Evolutionary conservation across 495 filamentous ascomycete species (phyloP).

Genomic region (Aspergillus coremiiformis): DNA sequence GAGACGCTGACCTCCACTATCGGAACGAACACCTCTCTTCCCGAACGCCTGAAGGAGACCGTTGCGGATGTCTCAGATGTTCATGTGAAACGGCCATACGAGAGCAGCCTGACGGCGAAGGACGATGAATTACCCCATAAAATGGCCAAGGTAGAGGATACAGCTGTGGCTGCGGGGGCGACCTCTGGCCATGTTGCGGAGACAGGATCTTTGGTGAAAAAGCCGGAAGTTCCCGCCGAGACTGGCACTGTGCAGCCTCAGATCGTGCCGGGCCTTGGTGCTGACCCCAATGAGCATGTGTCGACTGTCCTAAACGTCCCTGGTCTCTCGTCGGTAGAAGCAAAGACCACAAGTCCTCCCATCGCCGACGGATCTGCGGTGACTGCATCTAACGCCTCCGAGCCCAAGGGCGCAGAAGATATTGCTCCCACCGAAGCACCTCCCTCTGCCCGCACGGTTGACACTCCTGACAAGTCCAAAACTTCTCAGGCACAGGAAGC

Average conservation of each 20-base stretch:
- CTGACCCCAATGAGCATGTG: slow-evolving; percentile 12
- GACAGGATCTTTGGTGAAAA: not conserved
- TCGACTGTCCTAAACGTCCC: slow-evolving; percentile 13
- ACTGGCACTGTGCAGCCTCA: slow-evolving; percentile 11
- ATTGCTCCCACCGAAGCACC: not conserved
- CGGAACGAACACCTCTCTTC: slow-evolving; percentile 17
- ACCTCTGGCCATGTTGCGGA: not conserved
- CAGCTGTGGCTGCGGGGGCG: not conserved
- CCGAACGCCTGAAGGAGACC: slow-evolving; percentile 28
- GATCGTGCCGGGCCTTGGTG: slow-evolving; percentile 17
- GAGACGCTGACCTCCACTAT: not conserved
- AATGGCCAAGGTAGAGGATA: slow-evolving; percentile 20
- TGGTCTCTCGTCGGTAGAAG: slow-evolving; percentile 8
- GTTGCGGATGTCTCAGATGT: slow-evolving; percentile 7
- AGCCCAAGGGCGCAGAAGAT: not conserved
- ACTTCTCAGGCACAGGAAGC: not conserved
- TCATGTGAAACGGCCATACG: slow-evolving; percentile 22
- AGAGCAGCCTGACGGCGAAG: slow-evolving; percentile 13
- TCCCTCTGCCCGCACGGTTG: not conserved
- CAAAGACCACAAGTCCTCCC: not conserved
- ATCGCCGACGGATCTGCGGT: not conserved
- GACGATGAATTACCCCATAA: slow-evolving; percentile 23
- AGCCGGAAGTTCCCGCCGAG: not conserved
- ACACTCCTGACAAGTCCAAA: not conserved
- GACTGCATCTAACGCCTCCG: not conserved